Evolutionary conservation across 176 grass and related monocot species (phyloP).

Genomic region (Ampelocalamus luodianensis): DNA sequence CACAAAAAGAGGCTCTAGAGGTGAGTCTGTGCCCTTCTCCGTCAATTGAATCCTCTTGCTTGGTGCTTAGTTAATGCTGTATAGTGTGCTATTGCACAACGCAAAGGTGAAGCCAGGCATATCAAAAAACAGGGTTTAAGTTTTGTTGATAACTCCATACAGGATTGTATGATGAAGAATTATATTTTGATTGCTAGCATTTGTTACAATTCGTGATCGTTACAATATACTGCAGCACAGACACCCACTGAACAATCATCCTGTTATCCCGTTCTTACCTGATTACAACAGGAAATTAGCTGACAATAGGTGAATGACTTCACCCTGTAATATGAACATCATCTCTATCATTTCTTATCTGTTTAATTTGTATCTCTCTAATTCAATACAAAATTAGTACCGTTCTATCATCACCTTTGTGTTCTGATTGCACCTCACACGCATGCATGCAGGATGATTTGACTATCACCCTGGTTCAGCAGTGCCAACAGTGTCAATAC

Average conservation of each 20-base stretch:
- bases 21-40: conserved; percentile 35
- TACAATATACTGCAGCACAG: background rate
- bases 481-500: conserved; percentile 81
- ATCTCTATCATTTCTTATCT: background rate
- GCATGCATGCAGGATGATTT: conserved; percentile 82
- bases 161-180: background rate
- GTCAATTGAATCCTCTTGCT: background rate
- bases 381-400: background rate
- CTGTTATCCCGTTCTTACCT: conserved; percentile 1
- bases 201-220: background rate
- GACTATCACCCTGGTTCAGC: conserved; percentile 74
- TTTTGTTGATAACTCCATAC: background rate
- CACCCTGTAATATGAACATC: background rate
- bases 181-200: background rate
- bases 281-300: background rate
- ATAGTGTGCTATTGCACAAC: background rate
- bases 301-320: background rate
- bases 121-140: background rate
- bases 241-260: background rate
- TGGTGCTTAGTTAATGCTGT: background rate
- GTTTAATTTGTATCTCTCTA: background rate
- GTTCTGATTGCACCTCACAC: conserved; percentile 27
- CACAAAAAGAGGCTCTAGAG: conserved; percentile 75
- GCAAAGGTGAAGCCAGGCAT: background rate
- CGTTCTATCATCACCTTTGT: background rate